These are phyloP conservation scores for Chlorella sp. DNA, from an alignment of 139 green algal species.

Conservation along the genomic window DNA sequence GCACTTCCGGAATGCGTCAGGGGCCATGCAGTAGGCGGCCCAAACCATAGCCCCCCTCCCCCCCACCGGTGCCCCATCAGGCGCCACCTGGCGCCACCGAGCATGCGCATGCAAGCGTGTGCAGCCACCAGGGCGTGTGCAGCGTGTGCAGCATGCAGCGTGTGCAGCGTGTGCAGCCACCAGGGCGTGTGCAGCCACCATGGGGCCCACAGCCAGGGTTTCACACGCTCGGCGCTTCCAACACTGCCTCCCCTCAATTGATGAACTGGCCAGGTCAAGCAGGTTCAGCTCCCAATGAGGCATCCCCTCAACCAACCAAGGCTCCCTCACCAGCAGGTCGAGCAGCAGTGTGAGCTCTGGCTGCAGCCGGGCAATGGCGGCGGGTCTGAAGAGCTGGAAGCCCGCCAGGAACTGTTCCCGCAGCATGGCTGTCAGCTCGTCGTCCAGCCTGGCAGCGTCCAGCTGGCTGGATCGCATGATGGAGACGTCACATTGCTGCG, in stretches of 20 bases:
- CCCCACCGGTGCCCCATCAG: no score
- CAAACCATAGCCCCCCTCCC: no score
- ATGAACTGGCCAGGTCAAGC: no score
- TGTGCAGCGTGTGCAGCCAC: no score
- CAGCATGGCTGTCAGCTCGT: slow-evolving; percentile 82
- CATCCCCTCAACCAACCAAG: neutral
- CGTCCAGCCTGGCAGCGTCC: slow-evolving; percentile 83
- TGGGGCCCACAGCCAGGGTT: no score
- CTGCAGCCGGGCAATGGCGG: slow-evolving; percentile 40
- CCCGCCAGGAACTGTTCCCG: slow-evolving; percentile 79
- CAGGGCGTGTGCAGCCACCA: neutral
- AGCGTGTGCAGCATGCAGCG: no score
- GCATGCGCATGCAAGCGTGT: no score
- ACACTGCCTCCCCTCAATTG: no score
- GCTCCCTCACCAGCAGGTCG: slow-evolving; percentile 55
- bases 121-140: neutral
- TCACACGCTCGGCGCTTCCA: no score
- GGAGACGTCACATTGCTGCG: slow-evolving; percentile 20
- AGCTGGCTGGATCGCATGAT: slow-evolving; percentile 85
- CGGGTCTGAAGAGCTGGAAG: slow-evolving; percentile 73
- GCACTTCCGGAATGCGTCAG: no score
- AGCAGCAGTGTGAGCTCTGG: slow-evolving; percentile 67
- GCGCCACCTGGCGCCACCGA: no score
- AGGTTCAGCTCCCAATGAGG: neutral
- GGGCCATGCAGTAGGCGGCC: no score